Evolutionary conservation across 371 early-diverging fungal species (phyloP).

Genomic region (Vittaforma corneae): DNA sequence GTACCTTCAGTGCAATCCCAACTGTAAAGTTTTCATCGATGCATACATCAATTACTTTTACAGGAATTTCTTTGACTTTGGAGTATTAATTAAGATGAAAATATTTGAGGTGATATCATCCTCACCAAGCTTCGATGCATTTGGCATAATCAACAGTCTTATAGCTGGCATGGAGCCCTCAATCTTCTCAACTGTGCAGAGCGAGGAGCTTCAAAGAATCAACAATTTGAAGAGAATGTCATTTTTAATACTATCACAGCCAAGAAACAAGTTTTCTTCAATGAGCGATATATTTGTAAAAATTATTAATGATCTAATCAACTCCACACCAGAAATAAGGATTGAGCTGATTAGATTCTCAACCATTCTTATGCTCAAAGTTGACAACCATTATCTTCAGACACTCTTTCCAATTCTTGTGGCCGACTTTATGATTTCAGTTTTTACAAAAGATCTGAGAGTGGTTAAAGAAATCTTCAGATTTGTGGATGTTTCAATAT

Average conservation of each 20-base stretch:
- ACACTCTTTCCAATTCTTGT: neutral
- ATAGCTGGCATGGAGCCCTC: neutral
- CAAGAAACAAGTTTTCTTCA: neutral
- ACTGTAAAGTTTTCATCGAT: neutral
- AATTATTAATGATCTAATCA: neutral
- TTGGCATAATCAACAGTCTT: neutral
- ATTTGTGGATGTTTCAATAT: neutral
- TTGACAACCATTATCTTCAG: neutral
- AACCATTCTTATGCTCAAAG: neutral
- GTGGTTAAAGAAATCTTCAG: neutral
- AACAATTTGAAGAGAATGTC: neutral
- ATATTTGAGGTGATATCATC: neutral
- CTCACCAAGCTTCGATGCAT: neutral
- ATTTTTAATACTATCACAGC: neutral
- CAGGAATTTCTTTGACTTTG: neutral
- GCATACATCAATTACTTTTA: neutral
- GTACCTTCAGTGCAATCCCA: neutral
- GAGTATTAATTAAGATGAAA: neutral
- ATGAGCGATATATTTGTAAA: neutral
- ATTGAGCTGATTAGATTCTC: neutral
- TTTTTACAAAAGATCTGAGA: neutral
- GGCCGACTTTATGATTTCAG: neutral
- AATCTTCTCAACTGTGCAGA: neutral
- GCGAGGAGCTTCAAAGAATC: neutral
- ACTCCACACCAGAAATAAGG: neutral